Evolutionary conservation across 345 rosid genomes (phyloP).

Genomic region (Rhodamnia rubescens): DNA sequence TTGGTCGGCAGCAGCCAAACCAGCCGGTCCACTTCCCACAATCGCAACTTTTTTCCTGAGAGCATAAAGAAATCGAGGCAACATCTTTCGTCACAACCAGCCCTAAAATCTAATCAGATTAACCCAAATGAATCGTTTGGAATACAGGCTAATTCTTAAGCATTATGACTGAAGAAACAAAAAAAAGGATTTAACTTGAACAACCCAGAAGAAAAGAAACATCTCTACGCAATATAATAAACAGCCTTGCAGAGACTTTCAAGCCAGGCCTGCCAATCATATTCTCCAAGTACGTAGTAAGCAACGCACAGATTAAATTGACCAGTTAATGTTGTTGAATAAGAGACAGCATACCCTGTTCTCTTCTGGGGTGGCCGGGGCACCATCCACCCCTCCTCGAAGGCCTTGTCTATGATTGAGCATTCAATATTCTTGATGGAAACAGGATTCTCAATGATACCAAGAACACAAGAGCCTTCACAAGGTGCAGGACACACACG

Average conservation of each 20-base stretch:
- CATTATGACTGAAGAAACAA: not conserved
- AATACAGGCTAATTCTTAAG: not conserved
- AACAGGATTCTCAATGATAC: slow-evolving; percentile 98
- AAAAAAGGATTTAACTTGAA: not conserved
- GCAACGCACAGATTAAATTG: not conserved
- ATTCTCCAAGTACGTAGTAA: not conserved
- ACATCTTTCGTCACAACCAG: not conserved
- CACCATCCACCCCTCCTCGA: slow-evolving; percentile 98
- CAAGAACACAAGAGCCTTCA: slow-evolving; percentile 99
- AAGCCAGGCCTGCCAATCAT: not conserved
- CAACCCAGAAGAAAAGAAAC: not conserved
- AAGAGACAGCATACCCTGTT: slow-evolving; percentile 56
- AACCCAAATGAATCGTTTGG: not conserved
- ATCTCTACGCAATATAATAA: not conserved
- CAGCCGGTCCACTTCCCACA: slow-evolving; percentile 96
- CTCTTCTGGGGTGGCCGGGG: slow-evolving; percentile 80
- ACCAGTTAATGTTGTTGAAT: not conserved
- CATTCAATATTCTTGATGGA: slow-evolving; percentile 93
- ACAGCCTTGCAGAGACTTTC: not conserved
- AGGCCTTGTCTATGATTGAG: slow-evolving; percentile 87
- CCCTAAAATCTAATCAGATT: not conserved
- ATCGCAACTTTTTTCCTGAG: slow-evolving; percentile 76
- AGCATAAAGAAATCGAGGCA: not conserved
- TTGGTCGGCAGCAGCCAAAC: slow-evolving; percentile 98
- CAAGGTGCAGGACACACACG: slow-evolving; percentile 99